Evolutionary conservation across 768 basidiomycete genomes (phyloP).

Genomic region (Boletellus ananas): DNA sequence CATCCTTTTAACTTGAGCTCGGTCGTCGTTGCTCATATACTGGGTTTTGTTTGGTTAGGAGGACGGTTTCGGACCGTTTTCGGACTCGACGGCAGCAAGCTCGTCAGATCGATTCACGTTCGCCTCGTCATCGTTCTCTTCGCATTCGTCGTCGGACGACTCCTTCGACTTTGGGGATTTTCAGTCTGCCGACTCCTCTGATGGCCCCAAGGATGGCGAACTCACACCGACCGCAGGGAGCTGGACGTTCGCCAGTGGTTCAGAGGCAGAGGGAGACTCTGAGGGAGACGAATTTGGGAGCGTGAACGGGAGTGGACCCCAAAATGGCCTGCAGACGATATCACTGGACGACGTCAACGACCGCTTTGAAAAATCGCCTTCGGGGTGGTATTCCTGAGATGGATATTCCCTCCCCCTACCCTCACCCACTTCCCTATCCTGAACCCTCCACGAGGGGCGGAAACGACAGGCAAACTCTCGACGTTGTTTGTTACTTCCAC

Average conservation of each 20-base stretch:
- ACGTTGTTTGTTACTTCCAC: too few relatives aligned
- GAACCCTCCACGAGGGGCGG: neutral
- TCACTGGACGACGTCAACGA: conserved; percentile 24
- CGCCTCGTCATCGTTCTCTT: conserved; percentile 40
- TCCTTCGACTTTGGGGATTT: conserved; percentile 82
- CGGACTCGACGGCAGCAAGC: conserved; percentile 52
- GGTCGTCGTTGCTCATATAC: neutral
- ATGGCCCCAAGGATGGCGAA: conserved; percentile 36
- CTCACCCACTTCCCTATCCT: too few relatives aligned
- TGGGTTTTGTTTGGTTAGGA: conserved; percentile 30
- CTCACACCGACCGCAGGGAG: conserved; percentile 64
- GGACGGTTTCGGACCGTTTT: conserved; percentile 79
- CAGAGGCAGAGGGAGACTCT: conserved; percentile 29
- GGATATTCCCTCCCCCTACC: too few relatives aligned
- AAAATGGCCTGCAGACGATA: conserved; percentile 26
- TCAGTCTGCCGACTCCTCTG: conserved; percentile 41
- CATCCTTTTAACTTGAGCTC: neutral
- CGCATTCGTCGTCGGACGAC: conserved; percentile 60
- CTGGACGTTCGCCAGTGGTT: conserved; percentile 60
- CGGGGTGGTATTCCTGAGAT: conserved; percentile 12
- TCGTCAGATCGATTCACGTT: conserved; percentile 54
- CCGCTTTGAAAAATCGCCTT: conserved; percentile 17
- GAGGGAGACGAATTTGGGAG: conserved; percentile 32
- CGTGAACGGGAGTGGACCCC: conserved; percentile 5
- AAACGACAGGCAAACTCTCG: too few relatives aligned